A percentile compares a stretch with the other conserved stretches of the same genome.
Evolutionary conservation across 768 basidiomycete genomes (phyloP).

Genomic region (Termitomyces sp.): DNA sequence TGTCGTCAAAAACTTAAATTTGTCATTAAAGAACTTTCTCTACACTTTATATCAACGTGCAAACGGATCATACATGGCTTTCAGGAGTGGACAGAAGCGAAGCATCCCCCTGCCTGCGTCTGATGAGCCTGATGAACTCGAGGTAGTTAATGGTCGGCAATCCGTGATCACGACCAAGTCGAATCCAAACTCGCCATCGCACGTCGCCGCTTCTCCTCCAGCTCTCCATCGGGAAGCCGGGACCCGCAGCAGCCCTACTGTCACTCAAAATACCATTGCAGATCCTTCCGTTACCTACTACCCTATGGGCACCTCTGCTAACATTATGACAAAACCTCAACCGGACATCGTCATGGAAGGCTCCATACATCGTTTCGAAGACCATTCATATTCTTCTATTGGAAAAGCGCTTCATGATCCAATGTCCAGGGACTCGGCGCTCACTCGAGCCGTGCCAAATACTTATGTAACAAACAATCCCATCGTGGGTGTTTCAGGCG

Average conservation of each 20-base stretch:
- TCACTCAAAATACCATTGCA: slow-evolving; percentile 2
- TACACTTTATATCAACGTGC: slow-evolving; percentile 33
- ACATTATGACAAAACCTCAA: not conserved
- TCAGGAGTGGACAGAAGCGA: slow-evolving; percentile 19
- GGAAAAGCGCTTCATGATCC: slow-evolving; percentile 8
- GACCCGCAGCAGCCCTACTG: slow-evolving; percentile 14
- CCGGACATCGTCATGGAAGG: slow-evolving; percentile 11
- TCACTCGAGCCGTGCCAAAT: not conserved
- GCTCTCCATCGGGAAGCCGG: slow-evolving; percentile 12
- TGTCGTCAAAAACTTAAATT: not conserved
- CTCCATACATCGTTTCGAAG: slow-evolving; percentile 8
- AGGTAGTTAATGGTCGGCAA: slow-evolving; percentile 30
- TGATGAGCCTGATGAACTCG: slow-evolving; percentile 28
- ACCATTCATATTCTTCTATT: slow-evolving; percentile 8
- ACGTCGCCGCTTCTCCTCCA: slow-evolving; percentile 14
- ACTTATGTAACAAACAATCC: slow-evolving; percentile 3
- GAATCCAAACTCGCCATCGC: slow-evolving; percentile 24
- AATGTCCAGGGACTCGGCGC: not conserved
- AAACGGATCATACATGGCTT: slow-evolving; percentile 22
- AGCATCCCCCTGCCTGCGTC: not conserved
- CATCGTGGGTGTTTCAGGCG: not conserved
- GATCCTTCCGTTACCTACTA: slow-evolving; percentile 23
- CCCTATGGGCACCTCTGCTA: slow-evolving; percentile 14
- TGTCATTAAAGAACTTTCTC: slow-evolving; percentile 26
- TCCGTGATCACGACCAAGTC: slow-evolving; percentile 26